Evolutionary conservation across 192 early-diverging fungal genomes (phyloP), one percentile per base, ranked within the genome.

Genomic region (Borealophlyctis nickersoniae): DNA sequence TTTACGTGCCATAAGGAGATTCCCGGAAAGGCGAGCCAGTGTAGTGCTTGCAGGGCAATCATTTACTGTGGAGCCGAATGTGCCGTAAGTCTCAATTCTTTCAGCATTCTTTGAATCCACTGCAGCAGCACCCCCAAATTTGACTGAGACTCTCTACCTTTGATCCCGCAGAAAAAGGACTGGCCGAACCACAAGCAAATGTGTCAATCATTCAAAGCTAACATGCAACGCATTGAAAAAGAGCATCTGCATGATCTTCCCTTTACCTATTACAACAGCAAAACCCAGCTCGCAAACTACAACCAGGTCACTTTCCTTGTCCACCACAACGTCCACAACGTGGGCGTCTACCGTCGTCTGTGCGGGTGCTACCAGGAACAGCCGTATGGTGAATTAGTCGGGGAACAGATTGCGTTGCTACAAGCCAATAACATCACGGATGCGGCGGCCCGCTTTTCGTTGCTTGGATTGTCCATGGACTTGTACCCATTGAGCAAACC

Each of bases 21-120:
- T 36, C 63, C 63, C n/a, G 70, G 60, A 28, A 82, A 82, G 64
- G 61, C 73, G 22, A 79, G 71, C 63, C 81, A 82, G 55, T 82
- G 81, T 66, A 71, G 70, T 53, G 81, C 77, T 52, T 82, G 81
- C 52, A 82, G 77, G 56, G 76, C 75, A n/a, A 66, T 82, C 34
- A 82, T 82, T 36, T 82, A 79, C 59, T 79, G 77, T 60, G 63
- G 67, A 7, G 35, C 74, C 11, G 81, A 74, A 0, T 82, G 81
- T 58, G 77, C 81, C 33, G 80, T 82, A 74, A 34, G 79, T 64
- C n/a, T n/a, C n/a, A n/a, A n/a, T n/a, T n/a, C n/a, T n/a, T n/a
- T n/a, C n/a, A n/a, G n/a, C n/a, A n/a, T n/a, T n/a, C n/a, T n/a
- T n/a, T n/a, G n/a, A n/a, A n/a, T n/a, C n/a, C n/a, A n/a, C n/a